phyloP scores from a whole-genome alignment of 1,284 basidiomycete species.

The Amylostereum chailletii region DNA sequence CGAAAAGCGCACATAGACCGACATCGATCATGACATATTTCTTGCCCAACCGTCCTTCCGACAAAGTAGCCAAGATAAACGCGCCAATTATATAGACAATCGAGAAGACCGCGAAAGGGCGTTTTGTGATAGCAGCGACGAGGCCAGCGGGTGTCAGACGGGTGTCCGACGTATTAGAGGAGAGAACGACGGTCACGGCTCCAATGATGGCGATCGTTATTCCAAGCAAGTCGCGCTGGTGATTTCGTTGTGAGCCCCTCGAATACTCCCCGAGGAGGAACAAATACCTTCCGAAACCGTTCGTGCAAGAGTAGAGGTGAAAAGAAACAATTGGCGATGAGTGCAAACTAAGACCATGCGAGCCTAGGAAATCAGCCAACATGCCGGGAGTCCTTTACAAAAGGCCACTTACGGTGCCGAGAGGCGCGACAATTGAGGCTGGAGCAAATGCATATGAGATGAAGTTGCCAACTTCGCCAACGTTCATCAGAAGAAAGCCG shows the following conservation, averaged over 20 bases:
- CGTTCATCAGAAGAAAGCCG: slow-evolving; percentile 82
- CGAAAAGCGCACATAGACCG: slow-evolving; percentile 82
- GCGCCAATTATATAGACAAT: slow-evolving; percentile 49
- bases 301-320: slow-evolving; percentile 84
- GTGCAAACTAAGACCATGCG: slow-evolving; percentile 51
- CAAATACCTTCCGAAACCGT: slow-evolving; percentile 59
- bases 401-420: slow-evolving; percentile 70
- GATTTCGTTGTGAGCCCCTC: slow-evolving; percentile 3
- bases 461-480: slow-evolving; percentile 92
- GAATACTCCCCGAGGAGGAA: neutral
- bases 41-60: slow-evolving; percentile 50
- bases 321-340: slow-evolving; percentile 93
- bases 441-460: slow-evolving; percentile 86
- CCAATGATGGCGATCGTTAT: slow-evolving; percentile 76
- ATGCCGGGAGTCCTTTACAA: neutral
- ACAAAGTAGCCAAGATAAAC: slow-evolving; percentile 53
- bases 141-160: slow-evolving; percentile 67
- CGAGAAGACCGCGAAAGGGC: slow-evolving; percentile 71
- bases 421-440: slow-evolving; percentile 89
- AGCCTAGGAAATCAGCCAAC: neutral
- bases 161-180: slow-evolving; percentile 62
- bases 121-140: slow-evolving; percentile 59
- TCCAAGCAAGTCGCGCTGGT: slow-evolving; percentile 79
- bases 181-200: slow-evolving; percentile 86
- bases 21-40: slow-evolving; percentile 80